Conservation (phyloP, 495 filamentous ascomycete species). For the Recurvomyces mirabilis region DNA sequence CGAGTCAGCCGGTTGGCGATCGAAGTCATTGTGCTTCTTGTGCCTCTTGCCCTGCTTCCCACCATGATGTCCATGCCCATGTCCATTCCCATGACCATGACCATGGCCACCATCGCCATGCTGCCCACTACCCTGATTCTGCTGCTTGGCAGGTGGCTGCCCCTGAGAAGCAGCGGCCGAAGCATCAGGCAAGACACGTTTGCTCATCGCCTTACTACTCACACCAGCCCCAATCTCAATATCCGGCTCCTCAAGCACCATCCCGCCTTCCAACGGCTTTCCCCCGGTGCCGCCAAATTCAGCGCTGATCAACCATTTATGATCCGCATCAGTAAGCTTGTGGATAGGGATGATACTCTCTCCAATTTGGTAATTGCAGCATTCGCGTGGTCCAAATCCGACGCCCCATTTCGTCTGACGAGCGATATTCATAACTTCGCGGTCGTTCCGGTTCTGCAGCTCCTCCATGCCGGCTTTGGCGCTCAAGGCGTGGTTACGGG, state of each 20-base stretch:
- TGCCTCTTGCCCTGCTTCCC: conserved; percentile 6
- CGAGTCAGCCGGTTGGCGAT: conserved; percentile 18
- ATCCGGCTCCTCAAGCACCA: conserved; percentile 92
- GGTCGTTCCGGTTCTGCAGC: conserved; percentile 52
- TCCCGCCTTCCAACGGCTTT: conserved; percentile 61
- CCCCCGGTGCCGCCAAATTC: conserved; percentile 90
- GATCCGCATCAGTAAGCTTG: conserved; percentile 86
- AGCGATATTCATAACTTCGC: conserved; percentile 69
- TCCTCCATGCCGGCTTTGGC: conserved; percentile 91
- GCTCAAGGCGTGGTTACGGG: conserved; percentile 65
- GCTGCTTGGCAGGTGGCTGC: background rate
- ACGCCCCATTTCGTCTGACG: conserved; percentile 94
- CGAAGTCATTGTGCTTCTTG: conserved; percentile 14
- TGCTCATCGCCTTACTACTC: conserved; percentile 63
- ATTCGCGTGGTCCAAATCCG: conserved; percentile 92
- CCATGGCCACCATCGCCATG: conserved; percentile 22
- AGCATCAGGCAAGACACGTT: conserved; percentile 10
- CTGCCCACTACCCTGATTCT: conserved; percentile 5
- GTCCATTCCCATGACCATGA: background rate
- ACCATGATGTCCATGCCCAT: conserved; percentile 8
- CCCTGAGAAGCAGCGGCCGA: no score
- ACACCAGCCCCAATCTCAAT: conserved; percentile 97
- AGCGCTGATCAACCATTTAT: conserved; percentile 93
- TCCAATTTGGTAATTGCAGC: conserved; percentile 86
- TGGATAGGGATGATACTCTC: conserved; percentile 88